A percentile compares a stretch with the other conserved stretches of the same genome.
Conservation (phyloP, 306 rosid genomes). For the Fragaria vesca region DNA sequence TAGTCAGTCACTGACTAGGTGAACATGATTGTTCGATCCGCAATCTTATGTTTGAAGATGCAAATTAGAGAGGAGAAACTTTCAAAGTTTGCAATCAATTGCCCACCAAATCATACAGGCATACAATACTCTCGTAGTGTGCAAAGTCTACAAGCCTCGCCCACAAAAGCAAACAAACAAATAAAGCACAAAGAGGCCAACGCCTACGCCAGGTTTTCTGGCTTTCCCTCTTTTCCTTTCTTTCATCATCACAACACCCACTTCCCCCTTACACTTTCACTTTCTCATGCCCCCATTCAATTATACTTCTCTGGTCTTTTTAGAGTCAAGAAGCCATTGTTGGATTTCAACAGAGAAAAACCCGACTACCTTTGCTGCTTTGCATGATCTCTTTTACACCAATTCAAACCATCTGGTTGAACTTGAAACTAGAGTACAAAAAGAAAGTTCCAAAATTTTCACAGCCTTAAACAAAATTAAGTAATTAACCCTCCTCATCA, state of each 20-base stretch:
- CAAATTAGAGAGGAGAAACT: constrained; percentile 16
- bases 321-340: constrained; percentile 46
- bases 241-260: constrained; percentile 67
- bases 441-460: neutral
- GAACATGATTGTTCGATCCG: neutral
- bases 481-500: neutral
- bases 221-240: constrained; percentile 37
- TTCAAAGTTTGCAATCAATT: constrained; percentile 45
- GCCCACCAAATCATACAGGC: constrained; percentile 31
- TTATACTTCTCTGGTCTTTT: constrained; percentile 29
- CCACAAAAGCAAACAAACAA: constrained; percentile 30
- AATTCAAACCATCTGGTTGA: neutral
- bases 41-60: neutral
- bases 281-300: constrained; percentile 42
- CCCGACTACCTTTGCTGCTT: neutral
- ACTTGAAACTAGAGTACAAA: neutral
- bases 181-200: constrained; percentile 29
- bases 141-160: constrained; percentile 33
- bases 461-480: neutral
- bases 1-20: no score
- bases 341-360: constrained; percentile 13
- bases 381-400: neutral
- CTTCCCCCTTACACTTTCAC: constrained; percentile 43
- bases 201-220: constrained; percentile 35
- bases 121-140: neutral